Evolutionary conservation across 306 rosid genomes (phyloP).

Genomic region (Trifolium fragiferum): DNA sequence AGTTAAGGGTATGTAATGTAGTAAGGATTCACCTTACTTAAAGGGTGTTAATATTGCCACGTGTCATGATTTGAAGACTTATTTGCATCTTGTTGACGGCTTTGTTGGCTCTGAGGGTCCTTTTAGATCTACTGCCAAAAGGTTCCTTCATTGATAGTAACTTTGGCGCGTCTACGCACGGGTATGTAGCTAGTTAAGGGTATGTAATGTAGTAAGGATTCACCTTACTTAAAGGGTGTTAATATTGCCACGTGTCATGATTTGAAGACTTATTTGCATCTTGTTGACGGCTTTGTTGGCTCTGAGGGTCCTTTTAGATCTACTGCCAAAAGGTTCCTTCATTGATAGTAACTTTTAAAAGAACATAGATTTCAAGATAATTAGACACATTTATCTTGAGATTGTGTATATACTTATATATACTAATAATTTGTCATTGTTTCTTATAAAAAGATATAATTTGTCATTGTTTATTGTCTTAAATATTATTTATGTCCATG

Average conservation of each 20-base stretch:
- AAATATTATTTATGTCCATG: no score
- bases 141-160: no score
- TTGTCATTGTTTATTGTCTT: no score
- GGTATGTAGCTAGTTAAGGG: no score
- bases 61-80: slow-evolving; percentile 78
- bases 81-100: slow-evolving; percentile 68
- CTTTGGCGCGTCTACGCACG: no score
- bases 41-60: slow-evolving; percentile 54
- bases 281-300: slow-evolving; percentile 67
- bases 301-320: slow-evolving; percentile 64
- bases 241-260: slow-evolving; percentile 73
- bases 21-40: slow-evolving; percentile 69
- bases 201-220: slow-evolving; percentile 68
- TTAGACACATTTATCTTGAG: no score
- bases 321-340: no score
- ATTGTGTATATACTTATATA: no score
- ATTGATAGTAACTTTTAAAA: no score
- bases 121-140: slow-evolving; percentile 52
- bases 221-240: slow-evolving; percentile 57
- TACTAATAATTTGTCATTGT: no score
- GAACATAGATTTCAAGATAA: no score
- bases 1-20: slow-evolving; percentile 64
- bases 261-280: slow-evolving; percentile 71
- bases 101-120: slow-evolving; percentile 71
- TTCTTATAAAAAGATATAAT: no score